Conservation (phyloP, 2,329 filamentous ascomycete genomes). For the Metarhizium sp. region DNA sequence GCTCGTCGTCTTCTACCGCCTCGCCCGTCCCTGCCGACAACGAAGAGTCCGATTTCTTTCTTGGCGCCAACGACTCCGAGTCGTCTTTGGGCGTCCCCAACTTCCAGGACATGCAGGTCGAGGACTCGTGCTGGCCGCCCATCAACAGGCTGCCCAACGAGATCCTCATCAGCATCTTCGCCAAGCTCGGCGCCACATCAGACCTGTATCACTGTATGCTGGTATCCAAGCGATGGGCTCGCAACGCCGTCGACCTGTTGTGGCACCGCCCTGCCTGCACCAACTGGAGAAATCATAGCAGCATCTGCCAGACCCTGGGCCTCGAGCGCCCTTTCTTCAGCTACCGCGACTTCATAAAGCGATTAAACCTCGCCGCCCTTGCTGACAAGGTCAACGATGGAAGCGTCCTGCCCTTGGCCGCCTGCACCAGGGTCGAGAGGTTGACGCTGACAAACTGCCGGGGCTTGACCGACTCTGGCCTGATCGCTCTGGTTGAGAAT, state of each 20-base stretch:
- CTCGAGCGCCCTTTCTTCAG: slow-evolving; percentile 70
- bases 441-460: slow-evolving; percentile 87
- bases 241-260: slow-evolving; percentile 83
- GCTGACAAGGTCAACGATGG: slow-evolving; percentile 74
- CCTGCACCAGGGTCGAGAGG: slow-evolving; percentile 86
- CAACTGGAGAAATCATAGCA: slow-evolving; percentile 71
- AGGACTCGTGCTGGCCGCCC: slow-evolving; percentile 62
- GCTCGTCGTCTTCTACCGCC: slow-evolving; percentile 60
- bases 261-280: slow-evolving; percentile 93
- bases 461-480: slow-evolving; percentile 72
- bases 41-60: slow-evolving; percentile 90
- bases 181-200: slow-evolving; percentile 63
- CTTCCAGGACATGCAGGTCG: slow-evolving; percentile 63
- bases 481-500: slow-evolving; percentile 68
- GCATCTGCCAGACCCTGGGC: slow-evolving; percentile 70
- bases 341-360: slow-evolving; percentile 84
- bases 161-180: slow-evolving; percentile 87
- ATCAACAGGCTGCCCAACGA: slow-evolving; percentile 84
- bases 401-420: slow-evolving; percentile 69
- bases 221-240: slow-evolving; percentile 88
- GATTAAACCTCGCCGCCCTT: slow-evolving; percentile 79
- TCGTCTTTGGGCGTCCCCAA: slow-evolving; percentile 80
- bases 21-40: slow-evolving; percentile 70
- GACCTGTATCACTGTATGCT: slow-evolving; percentile 86
- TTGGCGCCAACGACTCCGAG: slow-evolving; percentile 80